Evolutionary conservation across 805 yeast genomes (phyloP).

Genomic region (Candida corydali): DNA sequence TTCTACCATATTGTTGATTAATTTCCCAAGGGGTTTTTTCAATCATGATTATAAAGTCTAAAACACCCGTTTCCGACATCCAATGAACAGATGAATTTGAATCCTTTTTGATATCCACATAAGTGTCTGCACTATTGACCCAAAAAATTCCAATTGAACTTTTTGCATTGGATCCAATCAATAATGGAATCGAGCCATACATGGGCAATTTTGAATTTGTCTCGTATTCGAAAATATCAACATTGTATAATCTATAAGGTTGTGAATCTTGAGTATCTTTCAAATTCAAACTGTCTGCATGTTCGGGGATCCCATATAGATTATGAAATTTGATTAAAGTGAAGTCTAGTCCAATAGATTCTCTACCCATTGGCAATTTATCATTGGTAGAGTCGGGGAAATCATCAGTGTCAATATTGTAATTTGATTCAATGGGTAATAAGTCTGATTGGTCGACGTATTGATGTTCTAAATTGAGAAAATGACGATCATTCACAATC

Average conservation of each 20-base stretch:
- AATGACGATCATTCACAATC: slow-evolving; percentile 61
- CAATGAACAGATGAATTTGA: slow-evolving; percentile 60
- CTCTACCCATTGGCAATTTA: slow-evolving; percentile 77
- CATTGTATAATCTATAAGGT: slow-evolving; percentile 88
- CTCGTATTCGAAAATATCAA: slow-evolving; percentile 93
- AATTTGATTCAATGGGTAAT: slow-evolving; percentile 57
- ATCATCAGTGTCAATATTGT: slow-evolving; percentile 64
- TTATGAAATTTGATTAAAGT: slow-evolving; percentile 54
- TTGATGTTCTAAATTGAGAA: slow-evolving; percentile 77
- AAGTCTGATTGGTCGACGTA: slow-evolving; percentile 45
- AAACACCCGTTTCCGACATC: slow-evolving; percentile 86
- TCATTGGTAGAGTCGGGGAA: slow-evolving; percentile 69
- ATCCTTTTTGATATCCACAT: slow-evolving; percentile 58
- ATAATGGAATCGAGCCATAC: slow-evolving; percentile 93
- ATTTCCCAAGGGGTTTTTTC: slow-evolving; percentile 56
- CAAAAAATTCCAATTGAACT: slow-evolving; percentile 78
- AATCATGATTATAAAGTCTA: slow-evolving; percentile 70
- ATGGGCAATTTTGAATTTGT: slow-evolving; percentile 77
- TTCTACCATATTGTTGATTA: slow-evolving; percentile 53
- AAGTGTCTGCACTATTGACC: slow-evolving; percentile 92
- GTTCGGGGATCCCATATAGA: slow-evolving; percentile 96
- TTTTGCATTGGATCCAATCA: slow-evolving; percentile 62
- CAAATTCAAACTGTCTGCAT: slow-evolving; percentile 74
- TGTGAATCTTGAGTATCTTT: slow-evolving; percentile 59
- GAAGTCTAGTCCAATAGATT: slow-evolving; percentile 79